Evolutionary conservation across 2,329 filamentous ascomycete genomes (phyloP).

Genomic region (Lachnellula willkommii): DNA sequence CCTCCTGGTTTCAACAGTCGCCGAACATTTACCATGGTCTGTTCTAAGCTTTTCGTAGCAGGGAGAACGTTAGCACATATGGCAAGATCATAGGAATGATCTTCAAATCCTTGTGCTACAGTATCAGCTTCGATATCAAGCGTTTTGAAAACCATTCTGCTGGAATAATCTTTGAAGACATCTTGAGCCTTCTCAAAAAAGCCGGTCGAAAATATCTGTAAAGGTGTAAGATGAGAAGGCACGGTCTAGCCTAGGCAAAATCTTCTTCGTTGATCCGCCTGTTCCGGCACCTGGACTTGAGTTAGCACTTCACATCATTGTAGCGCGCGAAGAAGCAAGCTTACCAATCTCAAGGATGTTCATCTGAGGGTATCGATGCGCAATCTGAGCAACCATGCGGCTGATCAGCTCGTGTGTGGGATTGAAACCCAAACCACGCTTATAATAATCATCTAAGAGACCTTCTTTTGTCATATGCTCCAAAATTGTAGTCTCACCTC

Average conservation of each 20-base stretch:
- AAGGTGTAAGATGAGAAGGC: constrained; percentile 38
- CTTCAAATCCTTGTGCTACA: constrained; percentile 16
- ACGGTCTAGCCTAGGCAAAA: constrained; percentile 32
- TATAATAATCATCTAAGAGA: constrained; percentile 7
- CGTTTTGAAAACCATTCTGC: constrained; percentile 27
- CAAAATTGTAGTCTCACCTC: constrained; percentile 1
- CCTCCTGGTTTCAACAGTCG: constrained; percentile 29
- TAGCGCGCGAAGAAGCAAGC: constrained; percentile 1
- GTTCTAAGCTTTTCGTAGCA: constrained; percentile 17
- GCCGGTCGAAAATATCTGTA: constrained; percentile 39
- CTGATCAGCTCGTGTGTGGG: constrained; percentile 84
- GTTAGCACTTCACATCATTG: constrained; percentile 28
- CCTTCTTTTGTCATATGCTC: constrained; percentile 5
- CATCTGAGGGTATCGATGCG: constrained; percentile 23
- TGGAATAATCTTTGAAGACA: constrained; percentile 22
- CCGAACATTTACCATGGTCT: constrained; percentile 25
- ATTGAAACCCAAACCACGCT: constrained; percentile 61
- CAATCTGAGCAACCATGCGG: constrained; percentile 57
- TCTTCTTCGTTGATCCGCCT: constrained; percentile 35
- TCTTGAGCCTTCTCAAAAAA: constrained; percentile 37
- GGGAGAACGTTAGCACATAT: constrained; percentile 22
- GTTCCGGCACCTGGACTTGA: constrained; percentile 33
- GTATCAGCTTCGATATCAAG: constrained; percentile 20
- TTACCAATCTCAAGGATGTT: constrained; percentile 38
- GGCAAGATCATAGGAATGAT: constrained; percentile 20